These are phyloP conservation scores for Neofusicoccum kwambonambiense DNA, from an alignment of 2,329 filamentous ascomycete genomes.

Conservation along the genomic window DNA sequence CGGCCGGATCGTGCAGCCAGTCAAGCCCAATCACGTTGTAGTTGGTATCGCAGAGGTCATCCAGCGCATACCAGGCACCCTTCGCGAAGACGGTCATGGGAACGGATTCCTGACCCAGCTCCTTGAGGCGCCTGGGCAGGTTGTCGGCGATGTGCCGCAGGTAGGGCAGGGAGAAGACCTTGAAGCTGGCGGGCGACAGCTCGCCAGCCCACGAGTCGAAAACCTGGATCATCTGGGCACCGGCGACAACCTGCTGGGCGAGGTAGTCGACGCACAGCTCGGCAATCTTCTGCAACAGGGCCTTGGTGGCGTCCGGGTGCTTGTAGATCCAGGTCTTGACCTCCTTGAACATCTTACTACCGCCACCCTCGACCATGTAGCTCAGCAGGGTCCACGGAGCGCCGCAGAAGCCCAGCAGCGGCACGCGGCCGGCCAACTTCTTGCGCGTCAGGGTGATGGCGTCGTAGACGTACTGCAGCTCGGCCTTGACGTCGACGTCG, in stretches of 20 bases:
- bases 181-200: slow-evolving; percentile 79
- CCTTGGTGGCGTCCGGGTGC: slow-evolving; percentile 77
- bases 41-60: slow-evolving; percentile 80
- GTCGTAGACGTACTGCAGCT: slow-evolving; percentile 92
- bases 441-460: slow-evolving; percentile 87
- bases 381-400: slow-evolving; percentile 96
- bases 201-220: slow-evolving; percentile 99
- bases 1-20: slow-evolving; percentile 86
- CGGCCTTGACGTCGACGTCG: slow-evolving; percentile 77
- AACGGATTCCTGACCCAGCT: slow-evolving; percentile 74
- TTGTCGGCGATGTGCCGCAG: slow-evolving; percentile 79
- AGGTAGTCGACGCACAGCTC: slow-evolving; percentile 94
- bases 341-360: slow-evolving; percentile 90
- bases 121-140: slow-evolving; percentile 70
- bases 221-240: slow-evolving; percentile 91
- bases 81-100: slow-evolving; percentile 99
- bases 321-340: slow-evolving; percentile 97
- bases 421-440: slow-evolving; percentile 84
- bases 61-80: slow-evolving; percentile 92
- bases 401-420: slow-evolving; percentile 93
- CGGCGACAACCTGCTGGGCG: slow-evolving; percentile 86
- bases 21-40: slow-evolving; percentile 95
- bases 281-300: slow-evolving; percentile 83
- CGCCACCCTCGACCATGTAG: slow-evolving; percentile 98
- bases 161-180: slow-evolving; percentile 81